Base-by-base conservation (phyloP, 306 rosid species). In the Rosa persica region DNA sequence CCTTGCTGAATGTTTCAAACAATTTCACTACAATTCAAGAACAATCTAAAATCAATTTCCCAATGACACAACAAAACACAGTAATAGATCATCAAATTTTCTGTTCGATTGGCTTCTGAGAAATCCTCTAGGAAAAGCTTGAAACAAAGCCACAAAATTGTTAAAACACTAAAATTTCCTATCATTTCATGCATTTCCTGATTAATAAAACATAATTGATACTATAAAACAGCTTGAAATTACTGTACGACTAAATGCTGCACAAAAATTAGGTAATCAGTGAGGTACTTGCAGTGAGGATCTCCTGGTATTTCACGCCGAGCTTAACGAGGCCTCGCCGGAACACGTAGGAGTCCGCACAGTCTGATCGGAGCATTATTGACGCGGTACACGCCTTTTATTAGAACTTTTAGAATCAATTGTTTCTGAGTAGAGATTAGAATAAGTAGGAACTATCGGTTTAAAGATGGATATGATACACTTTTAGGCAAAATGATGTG, bases 251-350 rank as follows among this genome's bases (percentile, higher is more conserved):
- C 67, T 25, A 74, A 39, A 10, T 7, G 52, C 17, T 40, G 77
- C 23, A 73, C 12, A 73, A 7, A 52, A 20, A 12, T 40, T 12
- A 54, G 25, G 40, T 61, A 61, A 40, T 57, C 38, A 58, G 25
- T 58, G 44, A 2, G 68, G 47, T 62, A 79, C 93, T 90, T 81
- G 91, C 98, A 61, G 83, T 64, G 80, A 94, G 86, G 60, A 94
- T 86, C 54, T 88, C 91, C 13, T 80, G 88, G 86, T 83, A 87
- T 60, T 81, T 72, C 70, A 87, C 48, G 67, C 86, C 83, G 19
- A 78, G 27, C 77, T 86, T 85, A 17, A 87, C 85, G 22, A 85
- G 86, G 79, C 89, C 89, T 77, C 78, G 82, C 44, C 80, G 79
- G 78, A 74, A 44, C 10, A 79, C 86, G 68, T 78, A 76, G 1